Conservation (phyloP, 208 protist species). For the Acanthamoeba lenticulata region DNA sequence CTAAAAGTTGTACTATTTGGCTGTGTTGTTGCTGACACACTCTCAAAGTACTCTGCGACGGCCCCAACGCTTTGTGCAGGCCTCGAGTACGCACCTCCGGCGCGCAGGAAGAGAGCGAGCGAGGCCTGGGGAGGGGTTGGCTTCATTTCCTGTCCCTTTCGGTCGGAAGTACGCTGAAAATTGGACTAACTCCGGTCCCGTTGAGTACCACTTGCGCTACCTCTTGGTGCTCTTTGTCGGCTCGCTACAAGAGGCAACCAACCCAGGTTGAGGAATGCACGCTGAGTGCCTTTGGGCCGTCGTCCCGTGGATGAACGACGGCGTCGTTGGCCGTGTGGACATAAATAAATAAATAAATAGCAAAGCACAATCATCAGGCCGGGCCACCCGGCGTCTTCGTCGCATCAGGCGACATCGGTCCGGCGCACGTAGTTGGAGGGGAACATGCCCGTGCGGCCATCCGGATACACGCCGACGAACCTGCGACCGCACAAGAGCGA, state of each 20-base stretch:
- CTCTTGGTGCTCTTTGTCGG: too few species aligned
- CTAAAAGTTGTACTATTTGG: too few species aligned
- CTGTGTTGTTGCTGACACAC: too few species aligned
- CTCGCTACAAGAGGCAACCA: too few species aligned
- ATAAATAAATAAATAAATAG: background rate
- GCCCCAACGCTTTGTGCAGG: too few species aligned
- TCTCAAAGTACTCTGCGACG: too few species aligned
- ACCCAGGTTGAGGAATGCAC: too few species aligned
- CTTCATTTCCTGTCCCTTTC: background rate
- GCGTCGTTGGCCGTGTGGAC: background rate
- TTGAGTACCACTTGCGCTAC: too few species aligned
- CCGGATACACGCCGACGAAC: background rate
- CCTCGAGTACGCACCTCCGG: too few species aligned
- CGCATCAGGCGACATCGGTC: background rate
- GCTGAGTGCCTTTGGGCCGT: too few species aligned
- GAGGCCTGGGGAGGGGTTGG: background rate
- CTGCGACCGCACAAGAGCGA: background rate
- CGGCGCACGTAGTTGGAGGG: conserved; percentile 46
- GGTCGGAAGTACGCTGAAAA: background rate
- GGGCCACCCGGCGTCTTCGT: background rate
- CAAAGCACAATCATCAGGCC: background rate
- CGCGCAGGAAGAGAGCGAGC: too few species aligned
- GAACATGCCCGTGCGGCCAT: conserved; percentile 18
- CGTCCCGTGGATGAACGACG: too few species aligned
- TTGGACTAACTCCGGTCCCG: background rate